Evolutionary conservation across 2,329 filamentous ascomycete genomes (phyloP), one percentile per base, ranked within the genome.

Genomic region (Fusarium sp.): DNA sequence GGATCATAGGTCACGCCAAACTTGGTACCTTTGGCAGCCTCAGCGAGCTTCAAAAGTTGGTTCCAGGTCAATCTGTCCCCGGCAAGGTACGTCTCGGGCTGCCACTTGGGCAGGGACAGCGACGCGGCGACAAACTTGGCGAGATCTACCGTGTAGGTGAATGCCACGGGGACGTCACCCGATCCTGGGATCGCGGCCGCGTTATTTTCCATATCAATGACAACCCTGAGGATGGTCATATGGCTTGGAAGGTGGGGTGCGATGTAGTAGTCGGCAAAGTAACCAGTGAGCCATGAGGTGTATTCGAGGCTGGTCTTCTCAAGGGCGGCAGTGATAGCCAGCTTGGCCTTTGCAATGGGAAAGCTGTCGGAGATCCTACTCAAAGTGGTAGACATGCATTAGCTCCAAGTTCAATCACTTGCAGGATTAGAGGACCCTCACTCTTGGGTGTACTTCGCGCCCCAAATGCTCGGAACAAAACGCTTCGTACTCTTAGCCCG

Each of bases 181-280:
- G 53, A 40, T 0, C 53, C 50, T 2, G 53, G 58, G 4, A 65
- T 40, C 6, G 25, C 29, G 2, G 62, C 53, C 5, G 76, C 79
- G 34, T 77, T 73, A 3, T 83, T 65, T 6, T 73, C 67, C 0
- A 81, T 82, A 46, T 76, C 80, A 53, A 82, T 73, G 4, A 83
- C 74, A 2, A 66, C 53, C 58, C 13, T 44, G 7, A 7, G 3
- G 34, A 16, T 16, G 16, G 20, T 59, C 18, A 33, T 59, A 5
- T 6, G 55, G n/a, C 44, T 63, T 23, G 33, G 20, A 6, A 63
- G 18, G 2, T 53, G 36, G 1, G 61, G 42, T 46, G 42, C 42
- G 36, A 29, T 25, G 27, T n/a, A 63, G 31, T 63, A 63, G 20
- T 63, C 61, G 4, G 58, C 25, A 9, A 63, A 63, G 9, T 27